A percentile compares a stretch with the other conserved stretches of the same genome.
Evolutionary conservation across 345 rosid species (phyloP).

Genomic region (Arabidopsis thaliana): TAIR10.1 NC_003076.8:17285001-17285500

Average conservation of each 20-base stretch:
- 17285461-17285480: background rate
- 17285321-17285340: too few relatives aligned
- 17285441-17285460: slow-evolving; percentile 46
- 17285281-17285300: too few relatives aligned
- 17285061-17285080: background rate
- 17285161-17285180: too few relatives aligned
- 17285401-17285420: slow-evolving; percentile 68
- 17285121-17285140: slow-evolving; percentile 21
- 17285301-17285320: too few relatives aligned
- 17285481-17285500: background rate
- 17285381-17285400: slow-evolving; percentile 43
- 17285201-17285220: too few relatives aligned
- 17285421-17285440: slow-evolving; percentile 75
- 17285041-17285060: background rate
- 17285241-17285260: too few relatives aligned
- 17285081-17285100: slow-evolving; percentile 29
- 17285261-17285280: too few relatives aligned
- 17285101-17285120: slow-evolving; percentile 25
- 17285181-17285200: too few relatives aligned
- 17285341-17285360: slow-evolving; percentile 6
- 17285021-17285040: background rate
- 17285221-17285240: too few relatives aligned
- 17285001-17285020: too few relatives aligned
- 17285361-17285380: slow-evolving; percentile 24
- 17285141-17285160: too few relatives aligned